Base-by-base conservation (phyloP, 768 basidiomycete species). In the Fomitopsis pulvina region DNA sequence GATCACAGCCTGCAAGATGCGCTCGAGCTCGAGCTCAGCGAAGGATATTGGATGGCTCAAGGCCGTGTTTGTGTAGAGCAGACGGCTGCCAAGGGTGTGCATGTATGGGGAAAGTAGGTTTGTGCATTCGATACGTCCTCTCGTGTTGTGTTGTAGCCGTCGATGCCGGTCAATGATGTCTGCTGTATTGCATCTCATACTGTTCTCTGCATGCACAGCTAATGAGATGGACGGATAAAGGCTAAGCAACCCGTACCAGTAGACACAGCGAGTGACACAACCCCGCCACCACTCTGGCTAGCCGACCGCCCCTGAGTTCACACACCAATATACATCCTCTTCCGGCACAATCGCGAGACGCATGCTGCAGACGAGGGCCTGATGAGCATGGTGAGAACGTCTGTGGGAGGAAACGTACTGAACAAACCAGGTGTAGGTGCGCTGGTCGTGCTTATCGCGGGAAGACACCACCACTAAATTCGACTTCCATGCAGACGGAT, bases 1-100 rank as follows among this genome's bases (percentile, higher is more conserved):
- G 81, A 87, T 60, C 87, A 87, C 54, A 69, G 80, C 52, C 84
- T 85, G 1, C 52, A 63, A 25, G 63, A 62, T 5, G 65, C 65
- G 28, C 53, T 60, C 10, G 50, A n/a, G n/a, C n/a, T n/a, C n/a
- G n/a, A 42, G 20, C 45, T 39, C 7, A 44, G 30, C 20, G 26
- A 30, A 21, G 27, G 52, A 56, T 63, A 6, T 65, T 66, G 1
- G 55, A 59, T 5, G 70, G 68, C 10, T 63, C 61, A 11, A 61
- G 55, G 4, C 53, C 52, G 1, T 78, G 77, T 52, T 57, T 52
- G 44, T 78, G 77, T 45, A 70, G 61, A 2, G 52, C 67, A 16
- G 50, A 34, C 1, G 56, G 24, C 11, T 75, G 74, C 57, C 59
- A 73, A 37, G 68, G 70, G 29, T 73, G 71, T 70, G 56, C 73